Conservation (phyloP, 768 basidiomycete genomes). For the Sporobolomyces phaffii region DNA sequence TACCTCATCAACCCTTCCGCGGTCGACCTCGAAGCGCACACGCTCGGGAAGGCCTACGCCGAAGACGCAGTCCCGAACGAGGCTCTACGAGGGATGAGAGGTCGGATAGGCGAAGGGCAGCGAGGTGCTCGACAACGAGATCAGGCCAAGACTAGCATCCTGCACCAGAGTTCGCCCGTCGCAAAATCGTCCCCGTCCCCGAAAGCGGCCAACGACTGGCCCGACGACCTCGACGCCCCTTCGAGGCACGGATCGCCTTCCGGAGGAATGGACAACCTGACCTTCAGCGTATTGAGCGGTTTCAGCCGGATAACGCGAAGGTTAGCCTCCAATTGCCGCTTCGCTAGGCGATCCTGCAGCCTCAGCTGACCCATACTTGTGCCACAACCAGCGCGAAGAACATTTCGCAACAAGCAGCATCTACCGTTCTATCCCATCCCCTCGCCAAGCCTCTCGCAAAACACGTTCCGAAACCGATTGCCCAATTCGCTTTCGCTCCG, state of each 20-base stretch:
- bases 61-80: conserved; percentile 41
- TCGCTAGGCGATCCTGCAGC: not conserved
- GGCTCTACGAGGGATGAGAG: conserved; percentile 15
- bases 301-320: conserved; percentile 87
- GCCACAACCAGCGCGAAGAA: conserved; percentile 11
- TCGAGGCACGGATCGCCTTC: not conserved
- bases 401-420: conserved; percentile 81
- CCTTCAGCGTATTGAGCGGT: conserved; percentile 64
- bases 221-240: conserved; percentile 27
- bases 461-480: conserved; percentile 89
- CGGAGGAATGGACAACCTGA: conserved; percentile 41
- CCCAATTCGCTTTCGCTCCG: conserved; percentile 76
- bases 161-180: conserved; percentile 65
- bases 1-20: conserved; percentile 89
- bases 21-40: conserved; percentile 82
- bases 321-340: not conserved
- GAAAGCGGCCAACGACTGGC: conserved; percentile 22
- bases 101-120: conserved; percentile 2
- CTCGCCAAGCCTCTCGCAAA: conserved; percentile 93
- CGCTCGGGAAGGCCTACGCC: conserved; percentile 56
- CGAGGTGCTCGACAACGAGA: conserved; percentile 1
- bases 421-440: conserved; percentile 90
- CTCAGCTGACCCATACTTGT: not conserved
- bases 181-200: conserved; percentile 21
- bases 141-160: conserved; percentile 61